Evolutionary conservation across 2,329 filamentous ascomycete genomes (phyloP), one percentile per base, ranked within the genome.

Genomic region (Cordyceps tenuipes): DNA sequence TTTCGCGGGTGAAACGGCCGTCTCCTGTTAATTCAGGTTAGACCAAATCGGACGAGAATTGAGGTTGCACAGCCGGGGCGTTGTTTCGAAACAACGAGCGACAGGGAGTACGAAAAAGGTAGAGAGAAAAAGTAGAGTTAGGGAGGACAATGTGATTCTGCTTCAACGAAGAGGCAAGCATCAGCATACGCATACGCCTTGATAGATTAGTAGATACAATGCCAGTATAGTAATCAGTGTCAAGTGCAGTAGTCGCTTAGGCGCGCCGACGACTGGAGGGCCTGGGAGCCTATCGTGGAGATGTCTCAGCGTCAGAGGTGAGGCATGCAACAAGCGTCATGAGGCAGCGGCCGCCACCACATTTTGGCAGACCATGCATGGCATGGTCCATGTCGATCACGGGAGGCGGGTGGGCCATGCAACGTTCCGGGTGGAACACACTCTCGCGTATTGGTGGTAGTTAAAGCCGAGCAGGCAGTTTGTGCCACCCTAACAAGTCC

Each of bases 371-470:
- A 34, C 23, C 36, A 31, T n/a, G n/a, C n/a, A n/a, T n/a, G n/a
- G n/a, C n/a, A n/a, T n/a, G n/a, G n/a, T n/a, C n/a, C n/a, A n/a
- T 44, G 54, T 39, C 54, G 54, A 57, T 57, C 43, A 39, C 31
- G 29, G 13, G 9, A 23, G 23, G 23, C 23, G 3, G 44, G n/a
- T 4, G 8, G 29, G 10, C 3, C 23, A 19, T n/a, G 29, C n/a
- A 39, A 13, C 43, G 39, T 44, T 36, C 29, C 29, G 7, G 29
- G 29, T 6, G 5, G 34, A 36, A 36, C 34, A 36, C 34, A 13
- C 34, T 36, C 12, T n/a, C 29, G 43, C 54, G 39, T 47, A 48
- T 23, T 23, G 29, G 7, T 29, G 7, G n/a, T n/a, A n/a, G n/a
- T n/a, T n/a, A n/a, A n/a, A n/a, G n/a, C 54, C 43, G 36, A 39